Evolutionary conservation across 176 grass and related monocot species (phyloP), one percentile per base, ranked within the genome.

Genomic region (Carex parvula): DNA sequence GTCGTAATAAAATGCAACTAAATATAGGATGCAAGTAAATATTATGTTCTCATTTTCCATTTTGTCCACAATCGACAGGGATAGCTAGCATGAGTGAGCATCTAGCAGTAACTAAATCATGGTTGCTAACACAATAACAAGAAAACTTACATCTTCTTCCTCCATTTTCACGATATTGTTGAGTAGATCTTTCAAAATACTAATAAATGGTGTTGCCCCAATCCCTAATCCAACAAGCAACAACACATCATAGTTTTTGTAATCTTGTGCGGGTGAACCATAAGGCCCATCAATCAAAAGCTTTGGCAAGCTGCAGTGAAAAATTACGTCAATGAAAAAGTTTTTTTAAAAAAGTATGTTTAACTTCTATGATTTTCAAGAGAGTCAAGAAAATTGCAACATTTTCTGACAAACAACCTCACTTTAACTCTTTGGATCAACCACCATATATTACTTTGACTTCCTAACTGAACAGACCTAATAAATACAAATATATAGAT

Each of bases 161-260:
- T 99, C 97, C 84, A 91, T 87, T 85, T 92, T 94, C 61, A 96
- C 87, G 11, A 99, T 96, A 72, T 91, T 99, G 81, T 91, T 99
- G 9, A 99, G 91, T 11, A 99, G 91, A 95, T 99, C 97, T 86
- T 99, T 99, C 84, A 99, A 63, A 86, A 99, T 99, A 88, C 97
- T 99, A 83, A 99, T 99, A 87, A 99, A 99, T 73, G 93, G 97
- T 61, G 97, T 96, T 56, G 97, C 97, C 75, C 97, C 97, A 66
- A 99, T 99, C 66, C 97, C 97, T 80, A 99, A 88, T 88, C 97
- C 97, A 84, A 96, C 97, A 46, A 99, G 97, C 33, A 99, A 82
- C 81, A 96, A 90, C 50, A 99, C 93, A 86, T 99, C 97, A 54
- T 99, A 99, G 85, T 99, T 99, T 85, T 88, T 90, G 79, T 96